Base-by-base conservation (phyloP, 2,329 filamentous ascomycete genomes). In the Plenodomus biglobosus region DNA sequence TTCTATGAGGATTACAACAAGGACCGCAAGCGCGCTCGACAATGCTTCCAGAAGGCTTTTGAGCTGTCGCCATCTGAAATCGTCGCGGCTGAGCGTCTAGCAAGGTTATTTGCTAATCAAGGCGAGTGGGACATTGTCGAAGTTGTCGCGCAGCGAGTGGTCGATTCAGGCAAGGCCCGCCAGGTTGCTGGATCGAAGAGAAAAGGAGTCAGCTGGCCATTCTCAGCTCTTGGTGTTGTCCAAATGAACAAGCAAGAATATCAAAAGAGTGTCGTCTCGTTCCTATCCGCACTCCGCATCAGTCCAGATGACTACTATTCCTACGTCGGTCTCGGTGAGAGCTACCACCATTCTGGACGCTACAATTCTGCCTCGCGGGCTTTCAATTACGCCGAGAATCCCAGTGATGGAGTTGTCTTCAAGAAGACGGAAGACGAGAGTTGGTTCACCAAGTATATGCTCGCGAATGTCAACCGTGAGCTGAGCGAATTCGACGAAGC, bases 121-220 rank as follows among this genome's bases (percentile, higher is more conserved):
- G 85, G 88, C 32, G 94, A 99, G 64, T 99, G 94, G 94, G 94
- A 97, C 58, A 85, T 95, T 42, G 95, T 99, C 7, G 94, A 97
- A 73, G 83, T 95, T 17, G 86, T 99, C 24, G 88, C 94, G 1
- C 88, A 92, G 68, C 84, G 95, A 42, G 88, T 96, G 0, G 86
- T 97, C 2, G 90, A 96, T 54, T 96, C 92, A n/a, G 94, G 94
- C 44, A 94, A 91, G 71, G 90, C 92, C 35, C 88, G 87, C 58
- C 90, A 91, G 19, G 85, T 92, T 1, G 92, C 94, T 8, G 94
- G 95, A 1, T 96, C 92, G 1, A 96, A 95, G 78, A 86, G 88
- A 61, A 92, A 90, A 72, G 90, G 91, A 1, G 85, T 95, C 55
- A 96, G 92, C 73, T 99, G 94, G 94, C 94, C 94, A 1, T 95